Conservation (phyloP, 176 grass and related monocot genomes). For the Avena eriantha region DNA sequence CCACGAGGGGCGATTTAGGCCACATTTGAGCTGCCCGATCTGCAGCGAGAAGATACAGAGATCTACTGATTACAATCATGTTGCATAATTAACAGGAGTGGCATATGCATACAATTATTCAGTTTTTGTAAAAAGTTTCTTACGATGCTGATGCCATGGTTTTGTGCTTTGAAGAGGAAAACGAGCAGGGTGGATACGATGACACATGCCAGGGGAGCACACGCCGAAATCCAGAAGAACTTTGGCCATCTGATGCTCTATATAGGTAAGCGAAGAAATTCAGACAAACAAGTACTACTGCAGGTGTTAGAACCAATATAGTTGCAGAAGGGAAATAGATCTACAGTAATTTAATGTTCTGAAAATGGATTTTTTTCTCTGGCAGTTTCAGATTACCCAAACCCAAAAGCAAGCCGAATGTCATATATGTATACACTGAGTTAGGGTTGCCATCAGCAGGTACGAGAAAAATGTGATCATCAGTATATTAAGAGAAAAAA, state of each 20-base stretch:
- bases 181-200: constrained; percentile 84
- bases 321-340: background rate
- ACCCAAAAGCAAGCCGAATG: background rate
- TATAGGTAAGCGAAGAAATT: background rate
- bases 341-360: background rate
- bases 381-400: background rate
- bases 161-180: constrained; percentile 87
- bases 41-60: constrained; percentile 13
- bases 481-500: too few relatives aligned
- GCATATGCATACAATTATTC: background rate
- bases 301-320: background rate
- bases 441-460: background rate
- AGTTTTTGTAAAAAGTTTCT: constrained; percentile 24
- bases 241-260: constrained; percentile 81
- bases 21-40: constrained; percentile 88
- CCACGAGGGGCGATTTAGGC: constrained; percentile 86
- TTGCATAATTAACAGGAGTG: background rate
- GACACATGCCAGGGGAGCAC: constrained; percentile 77
- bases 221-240: constrained; percentile 90
- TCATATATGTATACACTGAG: background rate
- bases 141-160: constrained; percentile 87
- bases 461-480: too few relatives aligned
- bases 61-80: background rate
- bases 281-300: background rate
- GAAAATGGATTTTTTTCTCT: background rate